Percentiles rank a stretch among this genome's conserved stretches.
Evolutionary conservation across 2,329 filamentous ascomycete species (phyloP).

Genomic region (Diaporthe aspalathi): DNA sequence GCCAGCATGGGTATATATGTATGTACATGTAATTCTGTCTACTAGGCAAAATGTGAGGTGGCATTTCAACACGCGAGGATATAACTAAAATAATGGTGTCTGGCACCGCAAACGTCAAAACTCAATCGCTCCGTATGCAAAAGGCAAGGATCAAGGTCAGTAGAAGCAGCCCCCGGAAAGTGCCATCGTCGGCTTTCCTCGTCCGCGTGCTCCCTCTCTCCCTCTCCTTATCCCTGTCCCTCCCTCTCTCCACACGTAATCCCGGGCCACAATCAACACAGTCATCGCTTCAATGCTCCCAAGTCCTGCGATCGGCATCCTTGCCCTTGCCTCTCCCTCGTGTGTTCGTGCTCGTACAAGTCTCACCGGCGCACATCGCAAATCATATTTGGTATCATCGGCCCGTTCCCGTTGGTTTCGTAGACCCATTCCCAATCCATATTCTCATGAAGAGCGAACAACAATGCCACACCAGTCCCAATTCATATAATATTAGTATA

Average conservation of each 20-base stretch:
- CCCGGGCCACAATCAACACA: conserved; percentile 3
- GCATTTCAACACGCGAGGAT: conserved; percentile 6
- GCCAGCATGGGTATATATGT: neutral
- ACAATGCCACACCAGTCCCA: neutral
- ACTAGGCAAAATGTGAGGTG: conserved; percentile 7
- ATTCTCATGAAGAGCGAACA: conserved; percentile 3
- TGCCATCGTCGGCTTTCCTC: conserved; percentile 21
- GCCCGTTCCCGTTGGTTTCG: conserved; percentile 18
- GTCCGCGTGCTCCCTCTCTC: neutral
- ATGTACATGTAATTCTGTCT: conserved; percentile 8
- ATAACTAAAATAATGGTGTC: neutral
- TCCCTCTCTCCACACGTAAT: too few relatives aligned
- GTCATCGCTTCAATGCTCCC: conserved; percentile 8
- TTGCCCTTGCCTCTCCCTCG: conserved; percentile 10
- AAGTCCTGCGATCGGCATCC: neutral
- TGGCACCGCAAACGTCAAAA: conserved; percentile 7
- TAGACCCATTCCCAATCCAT: conserved; percentile 25
- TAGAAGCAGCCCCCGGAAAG: conserved; percentile 1
- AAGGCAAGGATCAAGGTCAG: conserved; percentile 20
- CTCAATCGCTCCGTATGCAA: conserved; percentile 27
- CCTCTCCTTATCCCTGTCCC: too few relatives aligned
- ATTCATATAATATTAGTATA: conserved; percentile 15
- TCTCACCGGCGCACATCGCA: conserved; percentile 1
- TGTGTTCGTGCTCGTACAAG: conserved; percentile 21
- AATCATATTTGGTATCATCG: conserved; percentile 21